Percentiles rank a stretch among this genome's conserved stretches.
Conservation (phyloP, 1,284 basidiomycete genomes). For the Naganishia cerealis region DNA sequence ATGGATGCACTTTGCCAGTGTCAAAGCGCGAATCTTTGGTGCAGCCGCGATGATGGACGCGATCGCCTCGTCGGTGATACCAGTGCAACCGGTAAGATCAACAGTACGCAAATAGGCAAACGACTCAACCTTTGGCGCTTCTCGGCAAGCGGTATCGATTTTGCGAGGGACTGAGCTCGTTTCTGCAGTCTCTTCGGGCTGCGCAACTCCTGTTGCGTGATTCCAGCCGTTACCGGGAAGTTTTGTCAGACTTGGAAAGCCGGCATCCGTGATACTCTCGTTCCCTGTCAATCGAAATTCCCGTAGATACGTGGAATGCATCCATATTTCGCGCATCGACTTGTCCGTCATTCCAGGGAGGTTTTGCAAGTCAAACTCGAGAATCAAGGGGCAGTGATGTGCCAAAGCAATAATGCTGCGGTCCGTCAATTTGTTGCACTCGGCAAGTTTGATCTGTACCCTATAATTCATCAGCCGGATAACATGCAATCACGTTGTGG, state of each 20-base stretch:
- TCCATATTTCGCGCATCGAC: constrained; percentile 81
- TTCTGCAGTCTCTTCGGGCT: background rate
- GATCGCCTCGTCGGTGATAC: constrained; percentile 82
- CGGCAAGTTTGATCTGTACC: constrained; percentile 76
- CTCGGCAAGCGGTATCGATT: constrained; percentile 33
- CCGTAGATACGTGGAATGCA: constrained; percentile 74
- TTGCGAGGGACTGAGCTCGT: background rate
- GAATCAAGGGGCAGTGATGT: constrained; percentile 76
- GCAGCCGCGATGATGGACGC: constrained; percentile 85
- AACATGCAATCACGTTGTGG: background rate
- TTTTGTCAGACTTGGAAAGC: constrained; percentile 70
- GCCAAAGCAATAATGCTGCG: constrained; percentile 75
- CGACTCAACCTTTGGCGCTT: constrained; percentile 34
- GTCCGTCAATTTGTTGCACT: constrained; percentile 75
- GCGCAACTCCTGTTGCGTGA: constrained; percentile 1
- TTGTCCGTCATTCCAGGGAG: constrained; percentile 76
- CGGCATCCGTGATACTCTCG: constrained; percentile 73
- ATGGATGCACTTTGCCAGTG: constrained; percentile 82
- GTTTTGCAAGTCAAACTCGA: constrained; percentile 89
- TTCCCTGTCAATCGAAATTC: constrained; percentile 87
- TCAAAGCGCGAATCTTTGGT: constrained; percentile 86
- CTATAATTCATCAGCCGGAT: background rate
- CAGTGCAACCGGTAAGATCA: constrained; percentile 80
- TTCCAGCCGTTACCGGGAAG: constrained; percentile 16
- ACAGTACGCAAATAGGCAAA: constrained; percentile 84